Base-by-base conservation (phyloP, 768 basidiomycete genomes). In the Paxillus involutus region DNA sequence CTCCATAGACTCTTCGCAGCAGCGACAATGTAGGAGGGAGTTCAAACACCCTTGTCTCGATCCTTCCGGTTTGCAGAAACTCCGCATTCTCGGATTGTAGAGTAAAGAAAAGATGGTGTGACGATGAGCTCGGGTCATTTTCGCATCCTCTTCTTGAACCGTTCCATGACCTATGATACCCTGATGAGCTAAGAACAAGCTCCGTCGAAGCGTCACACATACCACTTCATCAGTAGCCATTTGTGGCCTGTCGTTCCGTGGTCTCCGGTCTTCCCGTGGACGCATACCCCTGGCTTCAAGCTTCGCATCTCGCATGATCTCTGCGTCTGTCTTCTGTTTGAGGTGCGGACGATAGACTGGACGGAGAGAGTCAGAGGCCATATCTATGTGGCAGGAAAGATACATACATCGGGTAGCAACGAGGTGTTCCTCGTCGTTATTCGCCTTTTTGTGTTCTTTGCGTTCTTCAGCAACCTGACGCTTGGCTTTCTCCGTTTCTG, bases 401-500 rank as follows among this genome's bases (percentile, higher is more conserved):
- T 44, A 62, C 92, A 64, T 65, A 96, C 95, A 98, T 61, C 95
- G 86, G 7, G 91, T 81, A 10, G 91, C 89, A 10, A 86, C 87
- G 39, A 95, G 83, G 65, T 94, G 91, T 48, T 85, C 89, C 63
- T 94, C 91, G 50, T 93, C 91, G 14, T 75, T 76, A 24, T 74
- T 77, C 17, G 64, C 58, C 54, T 75, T 78, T 64, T 81, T 83
- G 21, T 78, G 74, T 12, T 85, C 83, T 46, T 85, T 80, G 21
- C 83, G 80, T 54, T 83, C 85, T 59, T 93, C 91, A 1, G 84
- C 85, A 21, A 94, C 89, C 11, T 82, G 77, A 1, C 94, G 81
- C 71, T 98, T 98, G 1, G 96, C 96, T 60, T 92, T 96, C 68
- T 98, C 97, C 0, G 96, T 99, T 47, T 94, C 93, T 66, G 97